phyloP scores from a whole-genome alignment of 2,329 filamentous ascomycete genomes.

The Xylariaceae sp. region DNA sequence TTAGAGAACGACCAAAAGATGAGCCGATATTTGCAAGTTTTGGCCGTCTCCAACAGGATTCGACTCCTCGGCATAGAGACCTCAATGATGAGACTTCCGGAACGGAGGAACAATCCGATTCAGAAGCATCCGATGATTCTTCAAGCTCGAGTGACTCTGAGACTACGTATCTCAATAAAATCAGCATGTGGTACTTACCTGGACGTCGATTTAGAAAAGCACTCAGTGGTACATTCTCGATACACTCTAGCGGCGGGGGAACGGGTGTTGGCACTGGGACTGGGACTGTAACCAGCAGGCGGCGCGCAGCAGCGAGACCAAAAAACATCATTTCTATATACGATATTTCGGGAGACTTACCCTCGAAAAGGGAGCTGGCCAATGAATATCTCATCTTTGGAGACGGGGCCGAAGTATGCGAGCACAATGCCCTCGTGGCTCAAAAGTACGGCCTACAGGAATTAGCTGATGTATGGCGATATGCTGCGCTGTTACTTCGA shows the following conservation, averaged over 20 bases:
- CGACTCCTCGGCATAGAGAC: slow-evolving; percentile 43
- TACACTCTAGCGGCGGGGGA: slow-evolving; percentile 57
- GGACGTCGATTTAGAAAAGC: slow-evolving; percentile 50
- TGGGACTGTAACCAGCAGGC: slow-evolving; percentile 50
- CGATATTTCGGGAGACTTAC: slow-evolving; percentile 65
- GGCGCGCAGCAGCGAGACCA: slow-evolving; percentile 43
- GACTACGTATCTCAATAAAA: slow-evolving; percentile 58
- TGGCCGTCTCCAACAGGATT: slow-evolving; percentile 51
- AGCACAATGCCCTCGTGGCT: slow-evolving; percentile 77
- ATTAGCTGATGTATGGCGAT: slow-evolving; percentile 76
- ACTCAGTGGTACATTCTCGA: slow-evolving; percentile 53
- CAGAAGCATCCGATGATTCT: slow-evolving; percentile 45
- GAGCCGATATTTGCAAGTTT: slow-evolving; percentile 57
- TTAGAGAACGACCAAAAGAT: slow-evolving; percentile 47
- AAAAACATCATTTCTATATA: slow-evolving; percentile 73
- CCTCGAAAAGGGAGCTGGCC: slow-evolving; percentile 73
- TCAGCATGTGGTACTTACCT: slow-evolving; percentile 54
- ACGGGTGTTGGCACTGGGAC: slow-evolving; percentile 57
- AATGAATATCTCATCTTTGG: slow-evolving; percentile 80
- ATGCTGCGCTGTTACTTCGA: slow-evolving; percentile 71
- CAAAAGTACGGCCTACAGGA: slow-evolving; percentile 66
- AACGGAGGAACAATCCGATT: slow-evolving; percentile 49
- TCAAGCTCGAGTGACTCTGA: slow-evolving; percentile 58
- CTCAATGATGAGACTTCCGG: slow-evolving; percentile 48
- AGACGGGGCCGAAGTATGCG: slow-evolving; percentile 73